Conservation (phyloP, 1,139 yeast genomes). For the Zygoascus sp. region DNA sequence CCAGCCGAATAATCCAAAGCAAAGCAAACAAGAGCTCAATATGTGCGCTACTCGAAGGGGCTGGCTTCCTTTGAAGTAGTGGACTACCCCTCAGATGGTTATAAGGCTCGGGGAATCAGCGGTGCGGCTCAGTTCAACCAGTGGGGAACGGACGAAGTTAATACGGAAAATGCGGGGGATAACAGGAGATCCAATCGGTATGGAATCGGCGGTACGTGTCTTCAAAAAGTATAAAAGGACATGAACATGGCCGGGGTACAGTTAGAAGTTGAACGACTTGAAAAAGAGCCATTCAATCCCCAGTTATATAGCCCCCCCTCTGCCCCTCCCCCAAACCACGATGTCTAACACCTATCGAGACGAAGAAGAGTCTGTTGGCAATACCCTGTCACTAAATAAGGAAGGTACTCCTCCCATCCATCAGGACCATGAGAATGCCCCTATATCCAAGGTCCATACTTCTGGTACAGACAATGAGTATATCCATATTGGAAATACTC, state of each 20-base stretch:
- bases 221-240: not conserved
- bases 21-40: not conserved
- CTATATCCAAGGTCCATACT: constrained; percentile 32
- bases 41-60: no score
- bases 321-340: not conserved
- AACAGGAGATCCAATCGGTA: not conserved
- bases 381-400: not conserved
- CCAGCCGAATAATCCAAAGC: not conserved
- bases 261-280: not conserved
- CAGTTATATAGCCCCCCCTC: not conserved
- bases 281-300: no score
- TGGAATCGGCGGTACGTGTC: not conserved
- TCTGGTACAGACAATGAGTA: constrained; percentile 49
- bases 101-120: constrained; percentile 1
- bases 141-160: not conserved
- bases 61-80: not conserved
- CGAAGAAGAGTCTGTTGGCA: constrained; percentile 9
- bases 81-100: not conserved
- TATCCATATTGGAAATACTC: constrained; percentile 68
- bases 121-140: not conserved
- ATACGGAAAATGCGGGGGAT: not conserved
- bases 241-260: not conserved
- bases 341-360: constrained; percentile 8
- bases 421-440: not conserved
- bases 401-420: constrained; percentile 4